Evolutionary conservation across 1,284 basidiomycete genomes (phyloP), one percentile per base, ranked within the genome.

Genomic region (Ustilago sp.): DNA sequence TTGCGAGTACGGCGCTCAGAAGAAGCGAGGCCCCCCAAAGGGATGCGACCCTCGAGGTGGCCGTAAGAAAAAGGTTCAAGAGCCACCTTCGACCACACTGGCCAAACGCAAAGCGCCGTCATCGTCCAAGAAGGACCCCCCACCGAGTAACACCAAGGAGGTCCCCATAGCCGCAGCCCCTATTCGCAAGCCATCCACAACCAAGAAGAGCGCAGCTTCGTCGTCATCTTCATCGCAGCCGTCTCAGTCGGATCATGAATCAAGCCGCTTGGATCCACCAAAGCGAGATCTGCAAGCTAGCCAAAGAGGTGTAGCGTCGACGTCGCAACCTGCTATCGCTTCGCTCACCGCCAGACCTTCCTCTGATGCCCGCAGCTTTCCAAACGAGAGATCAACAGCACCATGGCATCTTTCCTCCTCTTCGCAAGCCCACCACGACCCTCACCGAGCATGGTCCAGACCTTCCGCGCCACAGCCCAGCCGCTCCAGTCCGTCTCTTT

Each of bases 21-120:
- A 68, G 64, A 77, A 77, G 59, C 70, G 75, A 11, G 75, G 75
- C 9, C 75, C 75, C 7, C 75, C 75, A 5, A 77, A 77, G 43
- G 75, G 75, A 32, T 74, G 71, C 43, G 67, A 74, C 23, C 63
- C 75, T 19, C 54, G 63, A 39, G 75, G 75, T 23, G 75, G 75
- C 31, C 63, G 72, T 23, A 77, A 56, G 59, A 77, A 70, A 38
- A 77, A 65, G 62, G 34, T 59, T 1, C 34, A 15, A 12, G 53
- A 57, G 7, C 28, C 56, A 15, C 41, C 55, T 13, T 51, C 61
- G 28, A 31, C 55, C 4, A 32, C 47, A 28, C 17, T 51, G 2
- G 50, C 60, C 8, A 51, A 58, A 31, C 60, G 43, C 28, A 51
- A 60, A 36, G 43, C 59, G 23, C 45, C 63, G 1, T 15, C 63